Percentiles rank a stretch among this genome's conserved stretches.
These are phyloP conservation scores for Pyrus communis DNA, from an alignment of 306 rosid genomes.

Conservation along the genomic window DNA sequence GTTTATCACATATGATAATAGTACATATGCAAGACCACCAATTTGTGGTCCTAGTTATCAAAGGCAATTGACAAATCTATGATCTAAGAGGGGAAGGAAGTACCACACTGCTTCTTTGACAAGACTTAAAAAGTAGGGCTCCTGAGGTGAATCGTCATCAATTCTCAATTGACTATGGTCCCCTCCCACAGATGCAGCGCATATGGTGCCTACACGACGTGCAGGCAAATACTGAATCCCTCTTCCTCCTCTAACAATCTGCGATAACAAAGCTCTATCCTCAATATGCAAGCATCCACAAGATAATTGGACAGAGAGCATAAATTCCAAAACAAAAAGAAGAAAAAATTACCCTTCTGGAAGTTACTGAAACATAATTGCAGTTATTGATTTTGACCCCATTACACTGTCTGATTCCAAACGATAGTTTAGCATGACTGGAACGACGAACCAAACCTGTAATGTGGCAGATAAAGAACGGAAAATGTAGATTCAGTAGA, in stretches of 20 bases:
- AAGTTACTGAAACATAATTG: constrained; percentile 19
- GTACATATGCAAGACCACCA: background rate
- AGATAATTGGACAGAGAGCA: background rate
- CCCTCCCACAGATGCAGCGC: constrained; percentile 28
- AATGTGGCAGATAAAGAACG: background rate
- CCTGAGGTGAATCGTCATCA: constrained; percentile 40
- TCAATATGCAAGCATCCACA: constrained; percentile 2
- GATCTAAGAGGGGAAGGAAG: background rate
- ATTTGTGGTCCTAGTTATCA: background rate
- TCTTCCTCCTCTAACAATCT: constrained; percentile 24
- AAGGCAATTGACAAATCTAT: background rate
- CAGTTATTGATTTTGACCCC: constrained; percentile 14
- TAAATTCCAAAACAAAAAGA: background rate
- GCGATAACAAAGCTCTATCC: constrained; percentile 13
- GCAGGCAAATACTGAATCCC: constrained; percentile 7
- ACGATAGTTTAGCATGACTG: constrained; percentile 27
- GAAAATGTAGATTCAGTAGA: background rate
- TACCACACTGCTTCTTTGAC: constrained; percentile 57
- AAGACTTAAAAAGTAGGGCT: constrained; percentile 50
- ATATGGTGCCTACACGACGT: constrained; percentile 21
- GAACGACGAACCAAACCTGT: constrained; percentile 33
- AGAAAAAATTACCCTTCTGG: constrained; percentile 28
- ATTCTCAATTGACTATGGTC: constrained; percentile 28
- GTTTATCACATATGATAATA: background rate
- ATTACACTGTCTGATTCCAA: constrained; percentile 8